A percentile compares a stretch with the other conserved stretches of the same genome.
phyloP scores from a whole-genome alignment of 257 asterid genomes.

The Solanum habrochaites region DNA sequence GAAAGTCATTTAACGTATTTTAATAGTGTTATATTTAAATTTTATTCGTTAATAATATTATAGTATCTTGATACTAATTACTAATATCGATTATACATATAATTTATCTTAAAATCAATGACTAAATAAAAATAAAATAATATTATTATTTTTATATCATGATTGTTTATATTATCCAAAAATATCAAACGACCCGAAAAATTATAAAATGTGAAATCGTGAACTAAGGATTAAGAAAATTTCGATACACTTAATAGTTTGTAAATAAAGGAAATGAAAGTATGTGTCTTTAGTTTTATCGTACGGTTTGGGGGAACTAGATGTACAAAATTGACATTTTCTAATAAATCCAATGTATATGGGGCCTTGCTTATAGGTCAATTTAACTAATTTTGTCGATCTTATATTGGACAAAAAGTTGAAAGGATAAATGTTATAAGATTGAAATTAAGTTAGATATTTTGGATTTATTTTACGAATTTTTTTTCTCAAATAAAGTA shows the following conservation, averaged over 20 bases:
- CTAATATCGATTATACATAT: too few relatives aligned
- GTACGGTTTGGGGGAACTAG: background rate
- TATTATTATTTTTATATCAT: background rate
- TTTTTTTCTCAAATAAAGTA: too few relatives aligned
- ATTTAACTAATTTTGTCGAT: background rate
- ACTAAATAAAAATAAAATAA: too few relatives aligned
- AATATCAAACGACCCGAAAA: background rate
- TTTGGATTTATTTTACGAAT: too few relatives aligned
- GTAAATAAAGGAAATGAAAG: too few relatives aligned
- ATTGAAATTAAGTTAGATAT: background rate
- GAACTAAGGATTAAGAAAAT: background rate
- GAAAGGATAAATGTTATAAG: background rate
- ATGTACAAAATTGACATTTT: background rate
- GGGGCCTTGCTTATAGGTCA: background rate
- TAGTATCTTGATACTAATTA: too few relatives aligned
- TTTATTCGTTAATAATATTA: too few relatives aligned
- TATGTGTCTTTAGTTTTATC: background rate
- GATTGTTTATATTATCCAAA: background rate
- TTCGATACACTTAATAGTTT: too few relatives aligned
- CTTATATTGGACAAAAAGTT: background rate
- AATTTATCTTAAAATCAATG: too few relatives aligned
- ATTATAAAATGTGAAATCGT: background rate
- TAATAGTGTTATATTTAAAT: background rate
- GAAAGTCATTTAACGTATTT: background rate
- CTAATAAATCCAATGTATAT: background rate